These are phyloP conservation scores for Candida gorgasii DNA, from an alignment of 805 yeast species.

Conservation along the genomic window DNA sequence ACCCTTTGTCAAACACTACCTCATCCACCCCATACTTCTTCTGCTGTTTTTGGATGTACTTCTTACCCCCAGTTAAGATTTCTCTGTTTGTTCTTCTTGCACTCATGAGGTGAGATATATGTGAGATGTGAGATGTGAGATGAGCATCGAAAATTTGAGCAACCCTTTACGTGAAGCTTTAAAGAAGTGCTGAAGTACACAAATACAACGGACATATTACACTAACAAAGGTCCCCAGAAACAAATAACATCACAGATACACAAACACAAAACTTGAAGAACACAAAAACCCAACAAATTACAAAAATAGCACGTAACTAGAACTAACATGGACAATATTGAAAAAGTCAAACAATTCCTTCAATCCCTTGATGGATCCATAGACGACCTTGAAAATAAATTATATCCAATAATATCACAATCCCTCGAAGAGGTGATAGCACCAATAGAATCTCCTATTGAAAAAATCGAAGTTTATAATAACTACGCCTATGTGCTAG, in stretches of 20 bases:
- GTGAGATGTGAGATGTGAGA: slow-evolving; percentile 6
- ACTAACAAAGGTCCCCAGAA: neutral
- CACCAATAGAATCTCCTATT: slow-evolving; percentile 22
- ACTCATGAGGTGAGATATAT: neutral
- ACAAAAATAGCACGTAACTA: neutral
- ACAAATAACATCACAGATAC: no score
- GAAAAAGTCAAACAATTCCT: slow-evolving; percentile 43
- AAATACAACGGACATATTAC: neutral
- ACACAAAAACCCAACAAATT: neutral
- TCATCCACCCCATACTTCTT: slow-evolving; percentile 75
- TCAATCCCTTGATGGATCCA: slow-evolving; percentile 35
- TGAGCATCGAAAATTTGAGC: slow-evolving; percentile 10
- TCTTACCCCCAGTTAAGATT: slow-evolving; percentile 83
- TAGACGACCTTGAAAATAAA: slow-evolving; percentile 33
- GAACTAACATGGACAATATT: slow-evolving; percentile 45
- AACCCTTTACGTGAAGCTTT: no score
- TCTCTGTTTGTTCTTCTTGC: slow-evolving; percentile 62
- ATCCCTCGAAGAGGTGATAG: slow-evolving; percentile 41
- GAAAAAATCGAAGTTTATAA: slow-evolving; percentile 35
- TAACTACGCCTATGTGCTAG: slow-evolving; percentile 50
- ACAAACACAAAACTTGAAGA: neutral
- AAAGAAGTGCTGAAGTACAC: no score
- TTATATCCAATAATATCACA: slow-evolving; percentile 38
- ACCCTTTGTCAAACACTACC: slow-evolving; percentile 77
- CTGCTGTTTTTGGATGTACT: slow-evolving; percentile 67